A percentile compares a stretch with the other conserved stretches of the same genome.
These are phyloP conservation scores for Colletotrichum salicis DNA, from an alignment of 2,329 filamentous ascomycete species.

Conservation along the genomic window DNA sequence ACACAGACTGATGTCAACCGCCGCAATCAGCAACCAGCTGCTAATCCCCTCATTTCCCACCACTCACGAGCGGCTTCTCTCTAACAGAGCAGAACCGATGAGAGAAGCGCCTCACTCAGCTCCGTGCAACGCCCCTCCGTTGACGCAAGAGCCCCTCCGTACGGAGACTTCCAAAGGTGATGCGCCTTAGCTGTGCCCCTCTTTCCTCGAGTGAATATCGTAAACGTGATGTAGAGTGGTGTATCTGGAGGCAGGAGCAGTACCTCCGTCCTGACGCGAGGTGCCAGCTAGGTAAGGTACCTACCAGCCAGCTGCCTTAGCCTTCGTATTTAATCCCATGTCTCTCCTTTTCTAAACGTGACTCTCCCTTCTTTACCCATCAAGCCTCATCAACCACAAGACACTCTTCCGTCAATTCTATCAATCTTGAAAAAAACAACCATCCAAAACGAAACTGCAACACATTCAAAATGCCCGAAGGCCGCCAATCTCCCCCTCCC, in stretches of 20 bases:
- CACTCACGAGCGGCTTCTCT: background rate
- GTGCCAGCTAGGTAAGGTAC: background rate
- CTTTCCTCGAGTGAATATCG: background rate
- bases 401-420: background rate
- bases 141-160: conserved; percentile 31
- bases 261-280: background rate
- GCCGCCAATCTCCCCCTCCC: conserved; percentile 82
- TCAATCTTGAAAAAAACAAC: too few relatives aligned
- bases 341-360: background rate
- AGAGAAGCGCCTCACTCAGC: background rate
- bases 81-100: background rate
- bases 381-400: background rate
- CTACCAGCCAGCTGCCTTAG: background rate
- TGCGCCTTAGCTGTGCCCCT: background rate
- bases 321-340: conserved; percentile 20
- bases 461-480: conserved; percentile 71
- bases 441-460: background rate
- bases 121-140: background rate
- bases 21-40: conserved; percentile 19
- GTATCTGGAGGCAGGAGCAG: background rate
- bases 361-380: background rate
- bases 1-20: conserved; percentile 32
- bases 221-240: background rate
- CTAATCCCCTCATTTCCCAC: conserved; percentile 3
- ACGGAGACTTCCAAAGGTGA: background rate